A percentile compares a stretch with the other conserved stretches of the same genome.
phyloP scores from a whole-genome alignment of 371 early-diverging fungal species.

The Synchytrium microbalum region DNA sequence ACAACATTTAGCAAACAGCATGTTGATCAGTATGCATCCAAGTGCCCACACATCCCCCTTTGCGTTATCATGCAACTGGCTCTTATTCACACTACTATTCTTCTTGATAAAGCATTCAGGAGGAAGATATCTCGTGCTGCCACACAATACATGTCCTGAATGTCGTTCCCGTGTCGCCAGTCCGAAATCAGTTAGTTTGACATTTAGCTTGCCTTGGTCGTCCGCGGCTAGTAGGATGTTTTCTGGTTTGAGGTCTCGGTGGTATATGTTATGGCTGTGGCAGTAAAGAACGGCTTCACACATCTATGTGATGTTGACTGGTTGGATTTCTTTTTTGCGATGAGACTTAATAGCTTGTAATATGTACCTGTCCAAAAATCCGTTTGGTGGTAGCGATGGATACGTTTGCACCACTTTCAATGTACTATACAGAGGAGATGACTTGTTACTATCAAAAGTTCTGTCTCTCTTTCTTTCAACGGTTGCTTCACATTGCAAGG shows the following conservation, averaged over 20 bases:
- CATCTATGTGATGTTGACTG: too few species aligned
- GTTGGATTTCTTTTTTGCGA: too few species aligned
- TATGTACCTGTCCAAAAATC: too few species aligned
- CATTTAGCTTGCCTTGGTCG: constrained; percentile 8
- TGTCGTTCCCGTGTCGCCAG: constrained; percentile 67
- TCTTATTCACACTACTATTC: constrained; percentile 18
- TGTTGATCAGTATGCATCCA: constrained; percentile 66
- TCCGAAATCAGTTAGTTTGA: constrained; percentile 92
- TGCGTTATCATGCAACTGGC: constrained; percentile 60
- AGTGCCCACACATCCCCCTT: constrained; percentile 43
- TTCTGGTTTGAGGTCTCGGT: constrained; percentile 89
- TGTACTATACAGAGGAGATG: too few species aligned
- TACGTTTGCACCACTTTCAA: too few species aligned
- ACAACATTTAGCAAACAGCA: constrained; percentile 69
- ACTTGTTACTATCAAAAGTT: too few species aligned
- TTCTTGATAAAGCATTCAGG: constrained; percentile 70
- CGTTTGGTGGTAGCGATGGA: too few species aligned
- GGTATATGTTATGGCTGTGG: constrained; percentile 68
- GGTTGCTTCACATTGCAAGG: too few species aligned
- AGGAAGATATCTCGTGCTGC: constrained; percentile 85
- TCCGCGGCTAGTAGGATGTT: constrained; percentile 71
- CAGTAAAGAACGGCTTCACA: constrained; percentile 69
- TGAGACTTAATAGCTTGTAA: too few species aligned
- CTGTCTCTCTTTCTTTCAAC: too few species aligned
- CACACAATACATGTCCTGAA: constrained; percentile 74